Base-by-base conservation (phyloP, 257 asterid genomes). In the Buddleja alternifolia region DNA sequence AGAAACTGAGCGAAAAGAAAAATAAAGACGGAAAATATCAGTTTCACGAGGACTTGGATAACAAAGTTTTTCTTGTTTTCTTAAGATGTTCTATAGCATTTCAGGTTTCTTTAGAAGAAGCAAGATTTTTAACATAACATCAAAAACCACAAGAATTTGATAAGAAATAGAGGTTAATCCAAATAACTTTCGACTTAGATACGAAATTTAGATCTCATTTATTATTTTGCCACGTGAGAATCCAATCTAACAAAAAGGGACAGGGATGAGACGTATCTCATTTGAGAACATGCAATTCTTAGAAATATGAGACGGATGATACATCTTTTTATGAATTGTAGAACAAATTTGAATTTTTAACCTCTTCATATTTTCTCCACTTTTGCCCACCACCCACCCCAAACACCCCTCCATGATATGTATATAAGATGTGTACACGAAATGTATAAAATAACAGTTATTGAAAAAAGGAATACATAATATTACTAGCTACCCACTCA, bases 391-490 rank as follows among this genome's bases (percentile, higher is more conserved):
- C 6, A 10, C 0, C 23, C 4, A 21, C 58, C 15, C 16, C 21
- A n/a, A n/a, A n/a, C n/a, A n/a, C n/a, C n/a, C n/a, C n/a, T n/a
- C n/a, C n/a, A n/a, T n/a, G n/a, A n/a, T n/a, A 51, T 53, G 53
- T 9, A 9, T 40, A 53, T 10, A 12, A 19, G 46, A 60, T 15
- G 45, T 46, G 24, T 23, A 34, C 48, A 60, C 46, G 60, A 42
- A 66, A 59, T 52, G 21, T 54, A 64, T 37, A 63, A 20, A 46
- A 63, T 29, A 25, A 14, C 72, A 73, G 17, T n/a, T n/a, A n/a
- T n/a, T n/a, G n/a, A n/a, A n/a, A n/a, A n/a, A n/a, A n/a, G n/a
- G n/a, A n/a, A n/a, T n/a, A n/a, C n/a, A n/a, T n/a, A n/a, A n/a
- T n/a, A n/a, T n/a, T n/a, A n/a, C n/a, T n/a, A n/a, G 44, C 14